Conservation (phyloP, 1,284 basidiomycete genomes). For the Apiotrichum siamense region DNA sequence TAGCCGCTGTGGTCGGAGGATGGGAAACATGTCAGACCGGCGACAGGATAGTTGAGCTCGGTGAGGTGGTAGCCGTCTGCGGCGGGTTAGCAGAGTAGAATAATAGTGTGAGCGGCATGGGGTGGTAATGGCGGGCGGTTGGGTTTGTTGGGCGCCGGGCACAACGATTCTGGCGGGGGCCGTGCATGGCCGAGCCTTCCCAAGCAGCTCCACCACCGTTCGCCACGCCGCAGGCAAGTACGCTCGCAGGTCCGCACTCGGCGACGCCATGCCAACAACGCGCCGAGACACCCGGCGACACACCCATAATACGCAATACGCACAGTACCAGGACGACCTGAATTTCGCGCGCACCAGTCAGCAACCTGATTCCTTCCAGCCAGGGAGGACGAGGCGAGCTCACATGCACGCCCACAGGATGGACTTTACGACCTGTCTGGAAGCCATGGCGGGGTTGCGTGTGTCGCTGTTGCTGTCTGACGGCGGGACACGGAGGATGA, state of each 20-base stretch:
- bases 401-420: slow-evolving; percentile 31
- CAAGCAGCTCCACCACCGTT: not conserved
- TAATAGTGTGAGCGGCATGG: not conserved
- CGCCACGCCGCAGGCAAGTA: too few species aligned
- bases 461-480: too few species aligned
- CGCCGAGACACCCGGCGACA: not conserved
- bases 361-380: too few species aligned
- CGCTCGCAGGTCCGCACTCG: too few species aligned
- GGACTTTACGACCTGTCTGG: not conserved
- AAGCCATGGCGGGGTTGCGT: not conserved
- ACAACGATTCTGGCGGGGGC: not conserved
- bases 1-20: slow-evolving; percentile 25
- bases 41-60: slow-evolving; percentile 78
- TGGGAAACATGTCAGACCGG: slow-evolving; percentile 61
- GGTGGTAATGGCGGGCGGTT: not conserved
- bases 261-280: too few species aligned
- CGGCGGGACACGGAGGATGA: too few species aligned
- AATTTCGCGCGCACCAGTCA: not conserved
- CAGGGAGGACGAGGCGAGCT: too few species aligned
- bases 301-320: slow-evolving; percentile 3
- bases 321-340: slow-evolving; percentile 47
- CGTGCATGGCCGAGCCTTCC: not conserved
- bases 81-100: not conserved
- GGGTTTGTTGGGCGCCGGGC: not conserved
- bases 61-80: slow-evolving; percentile 62